Evolutionary conservation across 768 basidiomycete genomes (phyloP), one percentile per base, ranked within the genome.

Genomic region (Podaxis carcinomalis): DNA sequence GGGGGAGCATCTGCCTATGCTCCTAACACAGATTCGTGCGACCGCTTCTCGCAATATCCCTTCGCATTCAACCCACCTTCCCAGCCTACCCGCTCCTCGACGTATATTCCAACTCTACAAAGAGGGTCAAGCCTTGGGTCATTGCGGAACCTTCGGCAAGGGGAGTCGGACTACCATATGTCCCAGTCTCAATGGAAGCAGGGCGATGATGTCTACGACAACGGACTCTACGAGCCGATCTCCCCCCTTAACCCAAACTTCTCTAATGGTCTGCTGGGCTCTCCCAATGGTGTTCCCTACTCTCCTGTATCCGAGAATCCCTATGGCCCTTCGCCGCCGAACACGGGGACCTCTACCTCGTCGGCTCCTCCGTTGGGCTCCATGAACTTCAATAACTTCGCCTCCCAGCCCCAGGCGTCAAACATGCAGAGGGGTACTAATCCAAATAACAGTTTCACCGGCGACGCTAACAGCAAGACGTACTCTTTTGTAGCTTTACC

Each of bases 401-500:
- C 68, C 73, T 65, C 50, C 68, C 73, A 63, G 69, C 63, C 63
- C 68, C 65, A 61, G 64, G 70, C 51, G 65, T 66, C 63, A 70
- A 68, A 65, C 66, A 68, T 68, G 49, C 75, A 71, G 60, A 70
- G 72, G 32, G 70, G 68, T 61, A 59, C 69, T 39, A 70, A 66
- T 53, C 58, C 65, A 19, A 67, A 71, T 39, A 67, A 73, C 47
- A 71, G 71, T 57, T 55, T 68, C 42, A 73, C 68, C 40, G 75
- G 79, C 28, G 69, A 70, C 55, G 68, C 76, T 44, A 81, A 80
- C 68, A 78, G 77, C 66, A 92, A 89, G 73, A 90, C 88, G 23
- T 93, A 92, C 70, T 87, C 90, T 1, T 93, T 93, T 64, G 89
- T 93, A 44, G 81, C 90, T 11, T 75, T 93, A 9, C 89, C 91